phyloP scores from a whole-genome alignment of 176 grass and related monocot genomes.

The Pontederia paniculata region DNA sequence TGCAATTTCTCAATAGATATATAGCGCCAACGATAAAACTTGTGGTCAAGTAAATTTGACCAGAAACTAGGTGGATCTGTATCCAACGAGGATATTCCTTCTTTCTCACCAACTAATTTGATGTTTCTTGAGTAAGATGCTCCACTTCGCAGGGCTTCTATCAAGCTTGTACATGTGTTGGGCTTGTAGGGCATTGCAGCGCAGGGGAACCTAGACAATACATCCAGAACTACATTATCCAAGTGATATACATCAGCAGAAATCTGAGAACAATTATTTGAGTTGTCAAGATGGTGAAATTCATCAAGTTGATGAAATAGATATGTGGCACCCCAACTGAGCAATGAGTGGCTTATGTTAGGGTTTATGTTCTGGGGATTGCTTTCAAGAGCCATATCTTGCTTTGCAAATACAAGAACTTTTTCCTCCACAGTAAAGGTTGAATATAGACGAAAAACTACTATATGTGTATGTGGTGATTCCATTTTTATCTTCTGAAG shows the following conservation, averaged over 20 bases:
- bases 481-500: slow-evolving; percentile 69
- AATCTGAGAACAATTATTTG: slow-evolving; percentile 23
- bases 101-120: slow-evolving; percentile 58
- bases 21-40: slow-evolving; percentile 53
- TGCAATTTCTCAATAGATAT: slow-evolving; percentile 34
- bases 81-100: slow-evolving; percentile 43
- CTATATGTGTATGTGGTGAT: slow-evolving; percentile 33
- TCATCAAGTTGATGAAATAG: slow-evolving; percentile 57
- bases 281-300: slow-evolving; percentile 29
- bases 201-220: slow-evolving; percentile 29
- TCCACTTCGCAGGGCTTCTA: slow-evolving; percentile 45
- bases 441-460: slow-evolving; percentile 69
- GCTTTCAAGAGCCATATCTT: slow-evolving; percentile 55
- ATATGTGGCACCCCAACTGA: slow-evolving; percentile 72
- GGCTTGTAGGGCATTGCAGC: background rate
- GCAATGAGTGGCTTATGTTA: slow-evolving; percentile 55
- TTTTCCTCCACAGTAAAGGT: slow-evolving; percentile 82
- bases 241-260: slow-evolving; percentile 27
- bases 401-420: slow-evolving; percentile 60
- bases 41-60: slow-evolving; percentile 60
- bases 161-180: slow-evolving; percentile 20
- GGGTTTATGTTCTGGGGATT: slow-evolving; percentile 50
- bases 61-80: slow-evolving; percentile 66
- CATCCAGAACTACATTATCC: slow-evolving; percentile 35
- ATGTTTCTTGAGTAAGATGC: slow-evolving; percentile 51